Percentiles rank a stretch among this genome's conserved stretches.
Evolutionary conservation across 306 rosid species (phyloP).

Genomic region (Quercus rubra): DNA sequence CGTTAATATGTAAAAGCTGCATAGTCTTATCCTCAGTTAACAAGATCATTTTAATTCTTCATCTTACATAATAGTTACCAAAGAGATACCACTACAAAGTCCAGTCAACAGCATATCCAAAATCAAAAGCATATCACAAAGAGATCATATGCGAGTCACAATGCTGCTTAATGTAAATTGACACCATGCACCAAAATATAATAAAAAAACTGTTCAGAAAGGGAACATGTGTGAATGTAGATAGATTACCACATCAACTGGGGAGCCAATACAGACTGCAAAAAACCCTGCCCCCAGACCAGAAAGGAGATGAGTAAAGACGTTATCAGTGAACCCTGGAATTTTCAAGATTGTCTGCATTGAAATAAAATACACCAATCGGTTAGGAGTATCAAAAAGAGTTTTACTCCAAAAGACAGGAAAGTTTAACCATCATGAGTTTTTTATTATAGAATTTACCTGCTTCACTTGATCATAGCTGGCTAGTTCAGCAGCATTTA

Average conservation of each 20-base stretch:
- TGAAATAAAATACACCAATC: neutral
- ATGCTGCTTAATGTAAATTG: neutral
- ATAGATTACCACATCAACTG: constrained; percentile 89
- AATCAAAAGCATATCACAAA: neutral
- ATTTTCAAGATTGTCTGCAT: constrained; percentile 88
- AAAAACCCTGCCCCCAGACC: constrained; percentile 97
- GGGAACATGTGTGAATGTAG: neutral
- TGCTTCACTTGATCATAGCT: constrained; percentile 98
- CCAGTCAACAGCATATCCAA: neutral
- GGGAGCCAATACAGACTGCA: constrained; percentile 97
- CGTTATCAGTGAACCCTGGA: constrained; percentile 91
- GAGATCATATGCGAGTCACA: neutral
- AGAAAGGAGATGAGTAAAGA: constrained; percentile 81
- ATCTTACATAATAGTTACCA: neutral
- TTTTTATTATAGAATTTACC: constrained; percentile 31
- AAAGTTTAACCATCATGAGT: neutral
- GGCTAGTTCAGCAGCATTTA: constrained; percentile 96
- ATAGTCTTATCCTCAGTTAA: neutral
- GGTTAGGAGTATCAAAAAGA: neutral
- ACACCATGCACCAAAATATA: neutral
- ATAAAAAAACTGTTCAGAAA: neutral
- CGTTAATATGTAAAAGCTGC: neutral
- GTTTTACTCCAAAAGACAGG: constrained; percentile 15
- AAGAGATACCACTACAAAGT: neutral
- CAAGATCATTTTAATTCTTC: neutral